These are phyloP conservation scores for Podila horticola DNA, from an alignment of 192 early-diverging fungal genomes.

Conservation along the genomic window DNA sequence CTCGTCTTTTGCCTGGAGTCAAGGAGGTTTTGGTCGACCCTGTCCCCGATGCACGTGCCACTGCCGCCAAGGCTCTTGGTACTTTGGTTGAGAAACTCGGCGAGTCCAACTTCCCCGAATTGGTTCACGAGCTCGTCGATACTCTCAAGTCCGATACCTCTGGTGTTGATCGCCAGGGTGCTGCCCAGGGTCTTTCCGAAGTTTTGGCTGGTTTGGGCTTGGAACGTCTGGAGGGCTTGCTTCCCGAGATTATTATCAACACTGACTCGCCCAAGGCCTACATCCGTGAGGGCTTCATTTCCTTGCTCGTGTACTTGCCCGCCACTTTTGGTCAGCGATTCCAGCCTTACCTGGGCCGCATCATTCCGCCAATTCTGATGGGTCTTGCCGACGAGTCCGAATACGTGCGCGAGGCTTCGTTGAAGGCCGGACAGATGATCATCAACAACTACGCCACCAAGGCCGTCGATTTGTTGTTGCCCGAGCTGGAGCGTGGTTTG, in stretches of 20 bases:
- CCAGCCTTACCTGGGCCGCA: conserved; percentile 87
- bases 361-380: conserved; percentile 88
- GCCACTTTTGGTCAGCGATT: conserved; percentile 94
- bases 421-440: conserved; percentile 94
- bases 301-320: conserved; percentile 94
- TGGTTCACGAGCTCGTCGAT: conserved; percentile 86
- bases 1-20: conserved; percentile 83
- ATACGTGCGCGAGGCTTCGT: conserved; percentile 89
- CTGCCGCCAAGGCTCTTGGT: conserved; percentile 92
- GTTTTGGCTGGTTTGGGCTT: conserved; percentile 91
- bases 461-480: conserved; percentile 90
- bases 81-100: conserved; percentile 92
- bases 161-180: conserved; percentile 94
- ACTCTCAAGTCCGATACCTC: conserved; percentile 92
- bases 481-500: conserved; percentile 89
- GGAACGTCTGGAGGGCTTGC: conserved; percentile 82
- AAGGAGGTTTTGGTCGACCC: conserved; percentile 95
- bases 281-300: conserved; percentile 97
- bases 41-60: conserved; percentile 95
- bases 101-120: conserved; percentile 91
- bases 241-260: conserved; percentile 92
- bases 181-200: conserved; percentile 97
- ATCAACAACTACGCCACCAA: conserved; percentile 89
- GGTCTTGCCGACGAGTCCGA: conserved; percentile 97
- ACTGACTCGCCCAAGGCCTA: conserved; percentile 72